Evolutionary conservation across 306 rosid genomes (phyloP).

Genomic region (Delonix regia): DNA sequence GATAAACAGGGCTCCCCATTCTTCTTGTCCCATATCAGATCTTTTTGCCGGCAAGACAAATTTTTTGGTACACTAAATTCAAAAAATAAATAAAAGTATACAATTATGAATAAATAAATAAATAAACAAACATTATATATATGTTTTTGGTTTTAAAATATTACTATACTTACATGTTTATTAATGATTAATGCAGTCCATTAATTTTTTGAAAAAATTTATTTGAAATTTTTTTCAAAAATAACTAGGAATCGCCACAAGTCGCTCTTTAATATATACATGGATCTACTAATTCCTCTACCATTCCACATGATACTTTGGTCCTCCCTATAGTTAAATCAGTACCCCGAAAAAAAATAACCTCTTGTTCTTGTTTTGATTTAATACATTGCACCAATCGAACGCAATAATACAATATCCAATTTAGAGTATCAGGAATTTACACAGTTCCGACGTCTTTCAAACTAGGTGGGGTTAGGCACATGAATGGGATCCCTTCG

Average conservation of each 20-base stretch:
- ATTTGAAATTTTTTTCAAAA: too few species aligned
- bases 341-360: too few species aligned
- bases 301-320: slow-evolving; percentile 7
- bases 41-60: neutral
- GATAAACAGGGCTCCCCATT: neutral
- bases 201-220: too few species aligned
- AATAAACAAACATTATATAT: too few species aligned
- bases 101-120: too few species aligned
- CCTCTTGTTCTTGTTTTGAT: neutral
- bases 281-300: slow-evolving; percentile 11
- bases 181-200: too few species aligned
- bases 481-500: slow-evolving; percentile 49
- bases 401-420: slow-evolving; percentile 27
- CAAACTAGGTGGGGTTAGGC: slow-evolving; percentile 48
- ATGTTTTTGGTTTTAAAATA: too few species aligned
- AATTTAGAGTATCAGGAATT: slow-evolving; percentile 20
- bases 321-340: slow-evolving; percentile 27
- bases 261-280: slow-evolving; percentile 3
- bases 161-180: too few species aligned
- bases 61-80: too few species aligned
- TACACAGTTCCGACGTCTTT: slow-evolving; percentile 35
- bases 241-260: neutral
- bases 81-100: too few species aligned
- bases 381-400: slow-evolving; percentile 10
- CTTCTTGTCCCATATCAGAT: neutral